Evolutionary conservation across 2,329 filamentous ascomycete species (phyloP), one percentile per base, ranked within the genome.

Genomic region (Aureobasidium sp.): DNA sequence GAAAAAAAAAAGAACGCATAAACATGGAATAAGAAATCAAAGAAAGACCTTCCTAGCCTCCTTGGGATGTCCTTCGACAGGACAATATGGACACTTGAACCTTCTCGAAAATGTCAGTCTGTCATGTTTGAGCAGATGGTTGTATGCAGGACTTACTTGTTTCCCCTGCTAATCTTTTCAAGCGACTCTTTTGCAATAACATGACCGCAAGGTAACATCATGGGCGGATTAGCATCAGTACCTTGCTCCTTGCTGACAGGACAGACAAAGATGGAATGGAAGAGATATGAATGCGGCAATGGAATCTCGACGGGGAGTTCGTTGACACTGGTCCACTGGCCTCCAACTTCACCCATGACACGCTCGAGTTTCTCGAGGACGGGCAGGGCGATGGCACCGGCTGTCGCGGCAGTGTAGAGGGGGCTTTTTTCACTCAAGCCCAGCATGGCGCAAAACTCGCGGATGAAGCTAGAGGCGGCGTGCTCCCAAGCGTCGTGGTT

Each of bases 51-150:
- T 85, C 67, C 79, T 82, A 7, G 91, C 90, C 59, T 96, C 90
- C 65, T 84, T 85, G 1, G 88, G 78, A 65, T 86, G 80, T 47
- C 90, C 90, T 74, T 97, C 93, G 31, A 78, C 84, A 0, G 94
- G 94, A 70, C 94, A 99, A 71, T 99, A 99, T 0, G 94, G 94
- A 69, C 94, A 99, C 74, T 99, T 99, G 79, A 95, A 95, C 62
- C 87, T 79, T 43, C 64, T 68, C 61, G 78, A 55, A 49, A 29
- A 46, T 42, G 60, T 62, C 40, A 60, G 61, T 49, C 23, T 27
- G 21, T 25, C 6, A 15, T 33, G 2, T 38, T 27, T 8, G 5
- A 29, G 19, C 42, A 33, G 8, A 25, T 2, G 8, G 10, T 19
- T 11, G 19, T 5, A 33, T 31, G 25, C 27, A 23, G 33, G 21